Evolutionary conservation across 129 eudicot species (phyloP).

Genomic region (Helianthus annuus): DNA sequence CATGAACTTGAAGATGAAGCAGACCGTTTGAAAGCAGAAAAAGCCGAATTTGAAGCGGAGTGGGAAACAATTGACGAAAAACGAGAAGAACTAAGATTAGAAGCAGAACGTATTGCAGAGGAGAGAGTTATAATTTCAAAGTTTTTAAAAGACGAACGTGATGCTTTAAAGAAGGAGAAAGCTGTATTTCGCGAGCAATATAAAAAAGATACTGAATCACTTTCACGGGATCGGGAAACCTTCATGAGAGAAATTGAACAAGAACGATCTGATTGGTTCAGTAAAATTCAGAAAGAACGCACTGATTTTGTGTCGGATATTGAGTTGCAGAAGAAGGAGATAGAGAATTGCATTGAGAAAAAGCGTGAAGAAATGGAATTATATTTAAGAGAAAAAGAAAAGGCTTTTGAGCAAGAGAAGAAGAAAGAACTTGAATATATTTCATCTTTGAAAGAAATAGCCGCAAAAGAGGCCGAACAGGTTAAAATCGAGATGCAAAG

Average conservation of each 20-base stretch:
- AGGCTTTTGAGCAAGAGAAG: conserved; percentile 73
- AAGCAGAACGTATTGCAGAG: conserved; percentile 65
- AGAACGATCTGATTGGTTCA: conserved; percentile 77
- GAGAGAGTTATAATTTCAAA: conserved; percentile 62
- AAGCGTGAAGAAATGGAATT: conserved; percentile 91
- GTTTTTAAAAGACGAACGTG: conserved; percentile 79
- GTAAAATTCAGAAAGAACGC: conserved; percentile 78
- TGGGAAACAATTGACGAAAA: conserved; percentile 91
- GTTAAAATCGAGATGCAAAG: conserved; percentile 61
- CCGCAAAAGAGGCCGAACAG: conserved; percentile 68
- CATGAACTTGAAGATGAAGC: conserved; percentile 74
- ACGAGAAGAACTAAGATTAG: conserved; percentile 64
- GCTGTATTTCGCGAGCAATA: conserved; percentile 65
- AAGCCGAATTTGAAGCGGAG: conserved; percentile 77
- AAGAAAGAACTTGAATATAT: conserved; percentile 72
- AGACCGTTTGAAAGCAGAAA: conserved; percentile 65
- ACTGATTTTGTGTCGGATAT: conserved; percentile 58
- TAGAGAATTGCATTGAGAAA: conserved; percentile 66
- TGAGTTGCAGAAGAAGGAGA: conserved; percentile 72
- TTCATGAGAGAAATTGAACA: conserved; percentile 70
- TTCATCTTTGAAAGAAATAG: conserved; percentile 59
- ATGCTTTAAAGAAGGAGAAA: conserved; percentile 68
- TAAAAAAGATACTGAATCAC: conserved; percentile 59
- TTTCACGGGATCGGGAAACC: conserved; percentile 68
- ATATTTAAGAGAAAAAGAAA: conserved; percentile 62